phyloP scores from a whole-genome alignment of 2,329 filamentous ascomycete species.

The Sporothrix protearum region DNA sequence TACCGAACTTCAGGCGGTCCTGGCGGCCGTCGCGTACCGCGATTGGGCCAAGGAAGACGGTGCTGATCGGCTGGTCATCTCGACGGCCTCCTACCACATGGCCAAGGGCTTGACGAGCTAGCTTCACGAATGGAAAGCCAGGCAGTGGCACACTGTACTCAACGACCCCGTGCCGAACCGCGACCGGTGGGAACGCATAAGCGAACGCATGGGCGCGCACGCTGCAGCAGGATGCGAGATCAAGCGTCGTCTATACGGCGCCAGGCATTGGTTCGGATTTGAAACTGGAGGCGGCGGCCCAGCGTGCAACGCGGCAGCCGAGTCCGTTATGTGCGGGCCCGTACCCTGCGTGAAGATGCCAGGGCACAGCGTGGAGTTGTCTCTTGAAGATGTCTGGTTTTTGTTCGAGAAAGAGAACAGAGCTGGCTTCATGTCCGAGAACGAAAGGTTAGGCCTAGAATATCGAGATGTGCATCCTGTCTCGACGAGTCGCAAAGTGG shows the following conservation, averaged over 20 bases:
- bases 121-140: neutral
- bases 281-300: neutral
- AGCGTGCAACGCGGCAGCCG: neutral
- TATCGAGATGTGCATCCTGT: neutral
- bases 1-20: neutral
- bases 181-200: constrained; percentile 13
- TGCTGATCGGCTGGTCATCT: constrained; percentile 10
- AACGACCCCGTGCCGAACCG: neutral
- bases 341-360: neutral
- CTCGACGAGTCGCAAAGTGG: neutral
- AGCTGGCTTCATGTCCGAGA: neutral
- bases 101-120: neutral
- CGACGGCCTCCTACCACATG: neutral
- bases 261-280: neutral
- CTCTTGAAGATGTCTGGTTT: neutral
- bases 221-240: constrained; percentile 13
- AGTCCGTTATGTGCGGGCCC: neutral
- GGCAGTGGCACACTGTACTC: neutral
- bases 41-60: neutral
- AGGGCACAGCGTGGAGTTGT: no score
- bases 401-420: neutral
- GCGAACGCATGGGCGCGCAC: neutral
- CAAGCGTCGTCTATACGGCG: constrained; percentile 6
- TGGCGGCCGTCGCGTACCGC: neutral
- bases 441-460: neutral